Evolutionary conservation across 2,329 filamentous ascomycete species (phyloP).

Genomic region (Phaeosphaeriaceae sp.): DNA sequence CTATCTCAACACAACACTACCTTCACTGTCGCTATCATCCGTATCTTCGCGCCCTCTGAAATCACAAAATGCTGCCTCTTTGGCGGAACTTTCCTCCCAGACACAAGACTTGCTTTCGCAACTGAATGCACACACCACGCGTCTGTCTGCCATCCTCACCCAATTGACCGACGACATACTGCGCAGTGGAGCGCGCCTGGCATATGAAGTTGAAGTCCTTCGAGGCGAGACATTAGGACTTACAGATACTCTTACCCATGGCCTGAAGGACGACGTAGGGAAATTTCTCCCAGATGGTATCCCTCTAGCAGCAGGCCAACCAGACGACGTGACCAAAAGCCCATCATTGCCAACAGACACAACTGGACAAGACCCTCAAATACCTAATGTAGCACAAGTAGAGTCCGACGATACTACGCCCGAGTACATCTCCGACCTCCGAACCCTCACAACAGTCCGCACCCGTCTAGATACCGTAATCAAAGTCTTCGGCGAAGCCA

Average conservation of each 20-base stretch:
- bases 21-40: conserved; percentile 65
- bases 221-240: conserved; percentile 86
- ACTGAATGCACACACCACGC: conserved; percentile 85
- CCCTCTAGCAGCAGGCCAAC: conserved; percentile 10
- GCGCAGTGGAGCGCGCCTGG: conserved; percentile 82
- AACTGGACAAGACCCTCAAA: conserved; percentile 1
- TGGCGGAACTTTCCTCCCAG: conserved; percentile 79
- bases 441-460: conserved; percentile 82
- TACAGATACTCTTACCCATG: conserved; percentile 77
- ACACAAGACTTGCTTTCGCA: conserved; percentile 86
- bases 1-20: conserved; percentile 82
- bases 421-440: conserved; percentile 74
- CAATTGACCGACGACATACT: conserved; percentile 94
- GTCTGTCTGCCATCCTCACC: conserved; percentile 80
- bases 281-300: conserved; percentile 69
- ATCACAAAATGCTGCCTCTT: conserved; percentile 58
- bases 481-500: conserved; percentile 89
- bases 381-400: neutral
- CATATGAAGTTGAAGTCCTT: conserved; percentile 92
- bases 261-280: conserved; percentile 72
- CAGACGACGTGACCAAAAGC: conserved; percentile 7
- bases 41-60: conserved; percentile 48
- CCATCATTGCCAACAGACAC: conserved; percentile 4
- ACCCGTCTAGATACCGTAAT: conserved; percentile 87
- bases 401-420: conserved; percentile 25